Percentiles rank a stretch among this genome's conserved stretches.
Evolutionary conservation across 2,329 filamentous ascomycete genomes (phyloP).

Genomic region (Clarireedia hainanense): DNA sequence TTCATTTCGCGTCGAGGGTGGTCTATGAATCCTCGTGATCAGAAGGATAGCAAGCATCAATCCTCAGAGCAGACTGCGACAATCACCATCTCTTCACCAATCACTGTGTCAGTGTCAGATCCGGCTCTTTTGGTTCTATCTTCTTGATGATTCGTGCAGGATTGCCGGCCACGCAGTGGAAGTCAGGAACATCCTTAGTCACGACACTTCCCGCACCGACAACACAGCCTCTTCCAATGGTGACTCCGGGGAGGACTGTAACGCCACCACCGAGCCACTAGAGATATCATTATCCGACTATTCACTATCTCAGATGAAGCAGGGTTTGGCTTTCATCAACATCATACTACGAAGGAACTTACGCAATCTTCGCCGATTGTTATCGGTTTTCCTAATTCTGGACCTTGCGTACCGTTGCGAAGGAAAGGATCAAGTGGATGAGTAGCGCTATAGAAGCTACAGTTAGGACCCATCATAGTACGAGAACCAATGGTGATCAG

Average conservation of each 20-base stretch:
- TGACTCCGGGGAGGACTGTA: constrained; percentile 67
- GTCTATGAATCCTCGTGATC: constrained; percentile 39
- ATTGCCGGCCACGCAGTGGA: constrained; percentile 57
- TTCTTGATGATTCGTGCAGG: constrained; percentile 51
- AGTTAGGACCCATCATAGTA: constrained; percentile 72
- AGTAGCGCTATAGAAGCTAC: constrained; percentile 64
- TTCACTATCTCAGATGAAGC: too few relatives aligned
- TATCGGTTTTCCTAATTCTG: constrained; percentile 67
- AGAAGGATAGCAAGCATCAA: neutral
- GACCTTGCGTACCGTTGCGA: constrained; percentile 66
- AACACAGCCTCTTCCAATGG: constrained; percentile 64
- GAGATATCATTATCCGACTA: neutral
- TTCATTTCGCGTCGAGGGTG: constrained; percentile 64
- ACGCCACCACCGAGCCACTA: constrained; percentile 65
- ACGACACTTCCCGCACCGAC: constrained; percentile 80
- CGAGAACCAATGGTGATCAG: constrained; percentile 66
- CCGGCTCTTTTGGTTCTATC: constrained; percentile 29
- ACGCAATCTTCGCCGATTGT: constrained; percentile 67
- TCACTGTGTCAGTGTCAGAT: constrained; percentile 16
- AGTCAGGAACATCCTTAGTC: constrained; percentile 64
- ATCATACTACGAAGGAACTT: neutral
- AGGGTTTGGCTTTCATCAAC: too few relatives aligned
- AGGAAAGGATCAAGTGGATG: constrained; percentile 71
- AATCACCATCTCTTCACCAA: neutral
- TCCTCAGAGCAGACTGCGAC: neutral